Percentiles rank a stretch among this genome's conserved stretches.
Evolutionary conservation across 108 stramenopile genomes (phyloP).

Genomic region (Cyclostephanos tholiformis): DNA sequence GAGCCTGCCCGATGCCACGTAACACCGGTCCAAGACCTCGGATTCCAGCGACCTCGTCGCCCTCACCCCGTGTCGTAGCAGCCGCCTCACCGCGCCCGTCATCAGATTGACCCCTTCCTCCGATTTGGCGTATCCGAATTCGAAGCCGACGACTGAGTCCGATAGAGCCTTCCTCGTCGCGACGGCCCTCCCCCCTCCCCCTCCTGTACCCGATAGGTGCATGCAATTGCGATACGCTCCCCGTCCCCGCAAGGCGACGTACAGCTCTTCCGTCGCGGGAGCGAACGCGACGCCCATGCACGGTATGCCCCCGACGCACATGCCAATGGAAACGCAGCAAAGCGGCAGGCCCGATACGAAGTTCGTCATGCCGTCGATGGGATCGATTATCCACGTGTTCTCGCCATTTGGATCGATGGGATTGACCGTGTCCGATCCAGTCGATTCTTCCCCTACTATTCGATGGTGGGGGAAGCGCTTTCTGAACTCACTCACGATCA

Average conservation of each 20-base stretch:
- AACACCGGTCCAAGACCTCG: constrained; percentile 84
- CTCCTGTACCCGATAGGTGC: constrained; percentile 24
- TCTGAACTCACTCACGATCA: constrained; percentile 57
- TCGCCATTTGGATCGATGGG: constrained; percentile 50
- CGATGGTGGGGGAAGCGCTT: constrained; percentile 56
- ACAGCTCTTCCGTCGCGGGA: constrained; percentile 86
- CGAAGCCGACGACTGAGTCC: constrained; percentile 72
- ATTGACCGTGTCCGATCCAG: constrained; percentile 58
- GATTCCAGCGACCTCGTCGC: constrained; percentile 74
- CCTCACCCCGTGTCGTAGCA: constrained; percentile 72
- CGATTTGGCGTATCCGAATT: constrained; percentile 88
- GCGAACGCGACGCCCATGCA: constrained; percentile 90
- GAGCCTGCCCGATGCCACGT: constrained; percentile 78
- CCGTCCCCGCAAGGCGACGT: constrained; percentile 66
- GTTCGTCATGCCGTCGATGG: constrained; percentile 91
- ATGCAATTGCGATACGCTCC: constrained; percentile 91
- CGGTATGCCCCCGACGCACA: constrained; percentile 66
- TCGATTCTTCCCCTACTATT: constrained; percentile 85
- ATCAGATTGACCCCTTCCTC: no score
- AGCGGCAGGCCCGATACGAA: constrained; percentile 74
- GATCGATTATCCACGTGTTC: constrained; percentile 91
- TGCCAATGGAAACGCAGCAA: constrained; percentile 92
- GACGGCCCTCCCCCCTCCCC: constrained; percentile 33
- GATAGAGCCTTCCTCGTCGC: constrained; percentile 39
- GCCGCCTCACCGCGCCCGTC: constrained; percentile 38